Evolutionary conservation across 768 basidiomycete species (phyloP), one percentile per base, ranked within the genome.

Genomic region (Hygrocybe punicea): DNA sequence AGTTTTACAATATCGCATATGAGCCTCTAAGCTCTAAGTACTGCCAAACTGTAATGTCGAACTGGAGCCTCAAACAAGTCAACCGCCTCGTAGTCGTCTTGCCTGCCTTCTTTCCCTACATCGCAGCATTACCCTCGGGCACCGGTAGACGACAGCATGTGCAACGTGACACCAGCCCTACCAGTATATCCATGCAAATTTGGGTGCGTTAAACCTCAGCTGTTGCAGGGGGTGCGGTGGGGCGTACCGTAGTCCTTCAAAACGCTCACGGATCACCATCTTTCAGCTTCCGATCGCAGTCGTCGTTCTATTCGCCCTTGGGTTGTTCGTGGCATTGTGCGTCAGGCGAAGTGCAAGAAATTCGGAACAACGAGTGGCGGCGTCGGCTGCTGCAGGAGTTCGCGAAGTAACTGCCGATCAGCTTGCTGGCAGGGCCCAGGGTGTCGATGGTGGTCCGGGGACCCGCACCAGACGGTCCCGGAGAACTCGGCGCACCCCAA

Each of bases 401-500:
- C 65, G 2, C n/a, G 76, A 81, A 61, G 63, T 84, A 19, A 84
- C 83, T 0, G 84, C 84, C 1, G 81, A 80, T 58, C 81, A 84
- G 66, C 76, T 85, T 13, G 81, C 81, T 10, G 83, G 82, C 0
- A 73, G 71, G 16, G 75, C 74, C 60, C 29, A 29, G 29, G 21
- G 17, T 47, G 45, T 13, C 2, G 21, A 47, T 47, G 74, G 68
- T 62, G 19, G 59, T 54, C 7, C 69, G 8, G 65, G 71, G 9
- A 68, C 73, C 24, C 67, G 77, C 57, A 53, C 69, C 1, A 67
- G 78, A 4, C 69, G 78, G 51, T 68, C 72, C 29, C 72, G 86
- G 23, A 73, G 81, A 50, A 73, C 73, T 6, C 71, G 78, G 34
- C 78, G 87, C 36, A 91, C 88, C 4, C 86, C 91, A 3, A 91